Conservation (phyloP, 495 filamentous ascomycete species). For the Xylaria cubensis region DNA sequence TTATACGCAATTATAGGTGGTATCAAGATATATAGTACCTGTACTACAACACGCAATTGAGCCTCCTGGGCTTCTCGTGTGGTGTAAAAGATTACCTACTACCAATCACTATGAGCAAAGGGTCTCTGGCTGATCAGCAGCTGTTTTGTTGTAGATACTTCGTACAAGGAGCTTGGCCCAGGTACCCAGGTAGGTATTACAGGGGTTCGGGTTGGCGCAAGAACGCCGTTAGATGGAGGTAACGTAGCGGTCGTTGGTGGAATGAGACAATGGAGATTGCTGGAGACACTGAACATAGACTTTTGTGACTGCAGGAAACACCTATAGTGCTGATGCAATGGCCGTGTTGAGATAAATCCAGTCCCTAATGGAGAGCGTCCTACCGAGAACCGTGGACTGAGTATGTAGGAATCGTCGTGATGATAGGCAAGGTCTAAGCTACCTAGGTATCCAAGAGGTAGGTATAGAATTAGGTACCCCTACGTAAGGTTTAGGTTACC, state of each 20-base stretch:
- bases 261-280: background rate
- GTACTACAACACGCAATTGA: background rate
- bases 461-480: background rate
- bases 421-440: background rate
- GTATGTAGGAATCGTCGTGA: background rate
- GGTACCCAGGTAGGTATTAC: slow-evolving; percentile 2
- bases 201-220: background rate
- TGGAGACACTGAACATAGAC: background rate
- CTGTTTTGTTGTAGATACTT: slow-evolving; percentile 1
- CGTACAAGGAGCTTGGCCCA: background rate
- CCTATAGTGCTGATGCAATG: background rate
- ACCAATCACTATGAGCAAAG: background rate
- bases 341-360: background rate
- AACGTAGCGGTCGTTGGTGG: background rate
- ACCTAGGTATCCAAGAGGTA: too few species aligned
- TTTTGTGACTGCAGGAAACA: background rate
- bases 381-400: background rate
- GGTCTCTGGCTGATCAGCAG: background rate
- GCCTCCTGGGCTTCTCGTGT: slow-evolving; percentile 5
- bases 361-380: background rate
- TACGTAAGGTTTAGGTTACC: background rate
- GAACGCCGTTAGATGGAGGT: background rate
- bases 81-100: background rate
- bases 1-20: background rate
- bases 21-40: background rate